phyloP scores from a whole-genome alignment of 345 rosid species.

The Eucalyptus curtisii region DNA sequence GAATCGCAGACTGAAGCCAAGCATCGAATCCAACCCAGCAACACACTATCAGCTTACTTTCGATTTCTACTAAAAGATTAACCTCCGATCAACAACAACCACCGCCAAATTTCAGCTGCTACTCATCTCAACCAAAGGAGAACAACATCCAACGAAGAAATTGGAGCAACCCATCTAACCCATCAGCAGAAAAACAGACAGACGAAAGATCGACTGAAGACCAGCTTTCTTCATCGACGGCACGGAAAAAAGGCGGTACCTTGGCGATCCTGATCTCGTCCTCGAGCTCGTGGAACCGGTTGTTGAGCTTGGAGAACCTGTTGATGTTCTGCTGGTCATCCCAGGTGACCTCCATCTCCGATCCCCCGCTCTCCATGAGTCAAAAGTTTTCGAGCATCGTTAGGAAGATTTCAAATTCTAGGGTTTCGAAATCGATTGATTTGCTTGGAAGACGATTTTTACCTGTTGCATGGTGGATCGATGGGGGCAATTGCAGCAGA shows the following conservation, averaged over 20 bases:
- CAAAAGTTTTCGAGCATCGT: not conserved
- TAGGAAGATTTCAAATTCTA: not conserved
- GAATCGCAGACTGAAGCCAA: not conserved
- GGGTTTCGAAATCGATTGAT: not conserved
- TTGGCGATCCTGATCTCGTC: slow-evolving; percentile 79
- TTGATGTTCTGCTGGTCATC: slow-evolving; percentile 96
- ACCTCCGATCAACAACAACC: not conserved
- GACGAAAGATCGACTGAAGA: not conserved
- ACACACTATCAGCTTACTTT: not conserved
- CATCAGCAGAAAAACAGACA: not conserved
- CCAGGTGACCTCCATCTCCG: slow-evolving; percentile 90
- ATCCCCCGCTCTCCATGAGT: slow-evolving; percentile 43
- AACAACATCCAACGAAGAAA: not conserved
- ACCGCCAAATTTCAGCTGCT: not conserved
- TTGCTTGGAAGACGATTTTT: not conserved
- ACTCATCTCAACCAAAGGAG: not conserved
- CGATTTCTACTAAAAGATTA: not conserved
- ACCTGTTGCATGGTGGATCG: not conserved
- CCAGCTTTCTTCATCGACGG: not conserved
- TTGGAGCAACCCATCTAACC: not conserved
- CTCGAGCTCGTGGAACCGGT: slow-evolving; percentile 69
- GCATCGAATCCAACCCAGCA: not conserved
- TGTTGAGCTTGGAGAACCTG: slow-evolving; percentile 74
- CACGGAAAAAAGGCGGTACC: slow-evolving; percentile 13
- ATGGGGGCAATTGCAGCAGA: not conserved